Base-by-base conservation (phyloP, 768 basidiomycete genomes). In the Collybia mongolica region DNA sequence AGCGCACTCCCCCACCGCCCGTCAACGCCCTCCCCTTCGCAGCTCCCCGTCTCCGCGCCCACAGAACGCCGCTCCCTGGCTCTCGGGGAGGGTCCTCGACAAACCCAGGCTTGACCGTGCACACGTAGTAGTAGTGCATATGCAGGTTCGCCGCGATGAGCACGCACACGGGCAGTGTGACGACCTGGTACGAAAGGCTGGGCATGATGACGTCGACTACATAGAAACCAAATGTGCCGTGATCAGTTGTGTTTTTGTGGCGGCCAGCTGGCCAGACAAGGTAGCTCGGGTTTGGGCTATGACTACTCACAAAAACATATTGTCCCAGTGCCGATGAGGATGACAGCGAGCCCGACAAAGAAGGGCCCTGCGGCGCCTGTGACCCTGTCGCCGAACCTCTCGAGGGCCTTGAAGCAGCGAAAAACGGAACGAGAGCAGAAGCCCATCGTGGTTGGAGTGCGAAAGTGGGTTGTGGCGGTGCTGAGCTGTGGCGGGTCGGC, bases 301-400 rank as follows among this genome's bases (percentile, higher is more conserved):
- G 24, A 26, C 3, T 4, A 26, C 24, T 26, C 62, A 95, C 93
- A 92, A 65, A 96, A 98, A 55, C 81, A 85, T 43, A 92, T 53
- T 0, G 81, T 73, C 39, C 93, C 94, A 1, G 74, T 59, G 9
- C 75, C 68, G 14, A 94, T 84, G 22, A 98, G 76, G 6, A 83
- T 60, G 48, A 87, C 73, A 3, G 93, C 95, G n/a, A 96, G 72
- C 1, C 71, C 78, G 35, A 98, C 82, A 64, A 98, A 98, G 60
- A 88, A 82, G 0, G 94, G 96, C 0, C 96, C 96, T 24, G 91
- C 94, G 46, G 90, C 88, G 46, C 94, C 93, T 0, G 93, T 97
- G 35, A 96, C 59, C 56, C 78, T 73, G 65, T 97, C 92, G 5
- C 81, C 95, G 43, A 72, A 67, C 46, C 82, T 71, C 70, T 98